A percentile compares a stretch with the other conserved stretches of the same genome.
Evolutionary conservation across 192 early-diverging fungal species (phyloP).

Genomic region (Coemansia sp.): DNA sequence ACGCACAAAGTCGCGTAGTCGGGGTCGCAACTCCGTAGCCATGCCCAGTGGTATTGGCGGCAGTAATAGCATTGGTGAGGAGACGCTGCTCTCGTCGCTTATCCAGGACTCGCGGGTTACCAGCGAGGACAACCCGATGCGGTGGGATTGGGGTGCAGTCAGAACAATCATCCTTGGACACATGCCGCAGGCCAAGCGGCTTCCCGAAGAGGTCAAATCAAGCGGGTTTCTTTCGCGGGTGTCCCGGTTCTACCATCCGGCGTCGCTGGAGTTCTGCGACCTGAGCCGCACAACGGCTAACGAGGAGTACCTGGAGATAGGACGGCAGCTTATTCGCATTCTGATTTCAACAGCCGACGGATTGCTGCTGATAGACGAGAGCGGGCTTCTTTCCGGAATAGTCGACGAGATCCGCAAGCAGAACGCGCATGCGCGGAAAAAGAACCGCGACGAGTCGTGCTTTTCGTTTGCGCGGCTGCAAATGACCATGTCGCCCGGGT

Average conservation of each 20-base stretch:
- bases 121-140: slow-evolving; percentile 52
- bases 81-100: slow-evolving; percentile 25
- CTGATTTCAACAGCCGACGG: slow-evolving; percentile 54
- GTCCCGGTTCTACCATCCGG: slow-evolving; percentile 45
- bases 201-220: slow-evolving; percentile 30
- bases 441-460: slow-evolving; percentile 51
- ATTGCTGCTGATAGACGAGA: slow-evolving; percentile 51
- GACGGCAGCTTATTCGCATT: slow-evolving; percentile 47
- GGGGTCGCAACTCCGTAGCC: slow-evolving; percentile 36
- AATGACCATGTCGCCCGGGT: slow-evolving; percentile 56
- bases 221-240: slow-evolving; percentile 40
- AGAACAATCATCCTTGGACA: slow-evolving; percentile 38
- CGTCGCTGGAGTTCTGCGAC: slow-evolving; percentile 54
- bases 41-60: slow-evolving; percentile 11
- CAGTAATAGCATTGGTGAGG: slow-evolving; percentile 24
- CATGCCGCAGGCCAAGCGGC: slow-evolving; percentile 22
- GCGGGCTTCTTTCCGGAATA: slow-evolving; percentile 40
- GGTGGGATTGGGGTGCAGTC: slow-evolving; percentile 50
- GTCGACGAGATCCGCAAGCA: slow-evolving; percentile 52
- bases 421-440: slow-evolving; percentile 33
- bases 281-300: slow-evolving; percentile 46
- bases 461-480: slow-evolving; percentile 54
- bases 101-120: slow-evolving; percentile 48
- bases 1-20: slow-evolving; percentile 54
- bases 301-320: slow-evolving; percentile 55